A percentile compares a stretch with the other conserved stretches of the same genome.
phyloP scores from a whole-genome alignment of 495 filamentous ascomycete species.

The Astrothelium macrocarpum region DNA sequence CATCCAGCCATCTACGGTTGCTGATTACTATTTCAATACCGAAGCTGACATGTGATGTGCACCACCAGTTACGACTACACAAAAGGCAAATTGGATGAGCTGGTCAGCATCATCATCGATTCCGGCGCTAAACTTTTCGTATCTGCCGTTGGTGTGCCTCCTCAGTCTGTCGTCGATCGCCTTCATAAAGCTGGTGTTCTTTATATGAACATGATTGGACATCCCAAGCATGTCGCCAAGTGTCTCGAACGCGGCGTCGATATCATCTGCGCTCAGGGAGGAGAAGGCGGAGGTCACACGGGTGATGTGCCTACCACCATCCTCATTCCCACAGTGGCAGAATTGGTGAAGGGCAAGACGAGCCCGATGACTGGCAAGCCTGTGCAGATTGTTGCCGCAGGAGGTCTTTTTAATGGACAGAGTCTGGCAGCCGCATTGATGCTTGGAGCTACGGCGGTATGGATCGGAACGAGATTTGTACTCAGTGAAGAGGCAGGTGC shows the following conservation, averaged over 20 bases:
- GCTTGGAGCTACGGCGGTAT: slow-evolving; percentile 86
- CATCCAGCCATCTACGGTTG: not conserved
- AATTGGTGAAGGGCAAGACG: slow-evolving; percentile 69
- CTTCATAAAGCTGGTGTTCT: slow-evolving; percentile 80
- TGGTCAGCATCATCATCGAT: slow-evolving; percentile 87
- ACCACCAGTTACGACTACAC: slow-evolving; percentile 77
- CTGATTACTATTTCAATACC: slow-evolving; percentile 8
- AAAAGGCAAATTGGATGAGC: slow-evolving; percentile 90
- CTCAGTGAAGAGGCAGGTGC: slow-evolving; percentile 89
- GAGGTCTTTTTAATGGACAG: slow-evolving; percentile 89
- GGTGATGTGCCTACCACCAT: slow-evolving; percentile 82
- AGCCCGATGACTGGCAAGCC: slow-evolving; percentile 76
- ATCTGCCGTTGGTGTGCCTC: slow-evolving; percentile 89
- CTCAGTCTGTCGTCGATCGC: slow-evolving; percentile 74
- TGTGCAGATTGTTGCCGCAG: slow-evolving; percentile 87
- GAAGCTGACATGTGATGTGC: slow-evolving; percentile 7
- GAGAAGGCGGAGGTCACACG: slow-evolving; percentile 82
- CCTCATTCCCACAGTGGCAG: slow-evolving; percentile 81
- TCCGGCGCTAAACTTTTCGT: slow-evolving; percentile 88
- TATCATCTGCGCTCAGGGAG: slow-evolving; percentile 88
- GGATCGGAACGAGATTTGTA: slow-evolving; percentile 95
- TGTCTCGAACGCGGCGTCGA: slow-evolving; percentile 79
- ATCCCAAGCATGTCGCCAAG: slow-evolving; percentile 97
- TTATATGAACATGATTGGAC: slow-evolving; percentile 99
- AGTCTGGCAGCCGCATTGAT: slow-evolving; percentile 81